Evolutionary conservation across 2,329 filamentous ascomycete genomes (phyloP), one percentile per base, ranked within the genome.

Genomic region (Aspergillus costaricaensis): DNA sequence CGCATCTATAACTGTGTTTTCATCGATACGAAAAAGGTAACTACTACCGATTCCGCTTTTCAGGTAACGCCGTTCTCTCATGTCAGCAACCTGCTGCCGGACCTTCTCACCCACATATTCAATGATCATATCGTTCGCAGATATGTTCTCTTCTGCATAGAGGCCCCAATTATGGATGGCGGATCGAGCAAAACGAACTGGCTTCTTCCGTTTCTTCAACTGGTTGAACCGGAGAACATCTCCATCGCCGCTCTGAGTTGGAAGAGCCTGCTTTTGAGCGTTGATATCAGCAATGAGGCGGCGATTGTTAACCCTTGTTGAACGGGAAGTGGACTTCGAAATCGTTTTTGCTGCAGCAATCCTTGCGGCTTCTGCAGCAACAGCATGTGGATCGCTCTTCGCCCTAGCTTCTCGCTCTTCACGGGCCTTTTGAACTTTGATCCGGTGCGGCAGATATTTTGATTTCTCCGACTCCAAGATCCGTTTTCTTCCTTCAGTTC

Each of bases 121-220:
- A 72, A 99, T 99, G 74, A 99, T 99, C 92, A 99, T 97, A 78
- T 99, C 95, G 76, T 96, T 96, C 75, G 94, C 92, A 62, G 90
- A 86, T 65, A 99, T 99, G 73, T 96, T 95, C 79, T 99, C 95
- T 83, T 97, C 94, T 3, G 95, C 93, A 73, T 99, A 99, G 27
- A 99, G 81, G 27, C 95, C 95, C 95, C 95, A 99, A 71, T 97
- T 98, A 79, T 99, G 95, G 70, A 99, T 99, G 49, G 95, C 95
- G 55, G 95, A 99, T 48, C 95, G 87, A 59, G 94, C 95, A 78
- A 99, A 99, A 74, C 96, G 95, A 75, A 99, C 95, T 1, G 94
- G 93, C 83, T 99, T 99, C 87, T 98, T 99, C 63, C 95, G 91
- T 80, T 98, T 99, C 85, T 98, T 97, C 60, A 99, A 88, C 80